These are phyloP conservation scores for Calonectria crousiana DNA, from an alignment of 2,329 filamentous ascomycete species.

Conservation along the genomic window DNA sequence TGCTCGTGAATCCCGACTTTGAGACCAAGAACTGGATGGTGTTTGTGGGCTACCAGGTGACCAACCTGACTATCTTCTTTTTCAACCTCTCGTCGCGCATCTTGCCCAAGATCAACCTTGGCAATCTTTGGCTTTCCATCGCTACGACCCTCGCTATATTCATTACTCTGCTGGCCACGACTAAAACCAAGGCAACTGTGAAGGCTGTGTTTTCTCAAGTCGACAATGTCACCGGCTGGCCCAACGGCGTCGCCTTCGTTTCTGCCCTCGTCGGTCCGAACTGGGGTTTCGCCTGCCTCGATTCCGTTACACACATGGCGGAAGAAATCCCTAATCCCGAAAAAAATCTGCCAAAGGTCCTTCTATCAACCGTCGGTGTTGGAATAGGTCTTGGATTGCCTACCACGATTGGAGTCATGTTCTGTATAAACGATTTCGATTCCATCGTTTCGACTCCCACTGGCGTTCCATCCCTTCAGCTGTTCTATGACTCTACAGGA, in stretches of 20 bases:
- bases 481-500: neutral
- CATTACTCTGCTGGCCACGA: neutral
- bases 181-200: neutral
- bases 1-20: neutral
- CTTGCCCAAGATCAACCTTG: neutral
- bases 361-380: constrained; percentile 1
- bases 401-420: constrained; percentile 13
- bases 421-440: neutral
- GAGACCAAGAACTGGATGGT: constrained; percentile 6
- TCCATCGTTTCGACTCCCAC: neutral
- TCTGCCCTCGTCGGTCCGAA: constrained; percentile 12
- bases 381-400: neutral
- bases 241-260: constrained; percentile 13
- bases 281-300: constrained; percentile 26
- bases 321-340: constrained; percentile 19
- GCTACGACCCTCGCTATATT: neutral
- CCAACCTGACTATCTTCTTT: neutral
- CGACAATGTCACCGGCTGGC: constrained; percentile 16
- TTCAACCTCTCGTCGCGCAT: neutral
- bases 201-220: constrained; percentile 1
- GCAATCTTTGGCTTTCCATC: neutral
- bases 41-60: constrained; percentile 6
- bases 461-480: constrained; percentile 1
- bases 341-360: neutral
- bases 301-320: constrained; percentile 16